Evolutionary conservation across 306 rosid species (phyloP).

Genomic region (Lathyrus aphaca): DNA sequence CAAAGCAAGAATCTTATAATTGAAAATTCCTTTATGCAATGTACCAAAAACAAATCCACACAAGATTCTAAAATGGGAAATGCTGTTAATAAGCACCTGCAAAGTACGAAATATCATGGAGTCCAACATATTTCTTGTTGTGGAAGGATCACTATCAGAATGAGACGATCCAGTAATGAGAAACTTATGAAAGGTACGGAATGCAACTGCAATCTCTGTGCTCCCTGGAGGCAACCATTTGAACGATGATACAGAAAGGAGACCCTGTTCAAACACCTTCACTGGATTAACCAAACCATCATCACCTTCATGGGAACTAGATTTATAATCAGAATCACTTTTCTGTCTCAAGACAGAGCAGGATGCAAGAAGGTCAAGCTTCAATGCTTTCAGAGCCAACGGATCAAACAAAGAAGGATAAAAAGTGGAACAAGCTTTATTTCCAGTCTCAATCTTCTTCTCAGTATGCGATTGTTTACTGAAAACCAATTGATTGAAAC

Average conservation of each 20-base stretch:
- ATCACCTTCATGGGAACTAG: constrained; percentile 39
- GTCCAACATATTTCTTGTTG: constrained; percentile 63
- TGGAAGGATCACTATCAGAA: constrained; percentile 61
- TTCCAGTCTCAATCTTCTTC: constrained; percentile 48
- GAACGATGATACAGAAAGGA: constrained; percentile 82
- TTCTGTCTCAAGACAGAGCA: constrained; percentile 51
- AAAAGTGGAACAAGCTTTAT: constrained; percentile 52
- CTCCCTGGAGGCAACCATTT: constrained; percentile 88
- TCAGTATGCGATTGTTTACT: constrained; percentile 39
- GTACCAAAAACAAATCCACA: constrained; percentile 11
- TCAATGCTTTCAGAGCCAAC: constrained; percentile 84
- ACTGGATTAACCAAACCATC: constrained; percentile 45
- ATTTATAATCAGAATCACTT: constrained; percentile 43
- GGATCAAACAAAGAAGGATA: constrained; percentile 86
- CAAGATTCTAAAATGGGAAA: constrained; percentile 15
- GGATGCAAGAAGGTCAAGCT: constrained; percentile 86
- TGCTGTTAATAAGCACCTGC: constrained; percentile 55
- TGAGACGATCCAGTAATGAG: constrained; percentile 80
- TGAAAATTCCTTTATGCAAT: constrained; percentile 2
- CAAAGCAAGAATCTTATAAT: constrained; percentile 17
- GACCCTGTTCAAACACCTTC: constrained; percentile 73
- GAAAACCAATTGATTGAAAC: constrained; percentile 60
- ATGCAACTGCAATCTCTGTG: constrained; percentile 76
- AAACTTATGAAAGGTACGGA: constrained; percentile 77
- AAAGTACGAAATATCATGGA: constrained; percentile 61